These are phyloP conservation scores for Hypholoma sublateritium DNA, from an alignment of 768 basidiomycete species.

Conservation along the genomic window DNA sequence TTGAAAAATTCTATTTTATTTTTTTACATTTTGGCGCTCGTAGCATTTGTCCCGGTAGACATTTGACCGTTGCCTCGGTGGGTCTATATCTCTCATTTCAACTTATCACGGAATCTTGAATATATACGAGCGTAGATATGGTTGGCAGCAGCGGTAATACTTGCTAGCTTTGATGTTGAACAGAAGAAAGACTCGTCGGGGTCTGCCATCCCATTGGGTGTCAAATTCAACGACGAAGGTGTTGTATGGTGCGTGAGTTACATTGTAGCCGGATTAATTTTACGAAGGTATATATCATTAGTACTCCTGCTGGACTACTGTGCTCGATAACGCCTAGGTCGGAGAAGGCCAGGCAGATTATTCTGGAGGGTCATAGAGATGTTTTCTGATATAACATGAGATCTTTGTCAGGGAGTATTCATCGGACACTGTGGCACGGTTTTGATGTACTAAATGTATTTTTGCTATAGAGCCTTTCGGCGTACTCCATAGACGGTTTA, in stretches of 20 bases:
- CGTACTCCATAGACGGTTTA: no score
- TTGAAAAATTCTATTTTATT: no score
- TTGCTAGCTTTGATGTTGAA: not conserved
- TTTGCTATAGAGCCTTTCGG: no score
- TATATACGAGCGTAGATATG: not conserved
- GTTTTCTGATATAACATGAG: no score
- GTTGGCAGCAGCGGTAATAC: not conserved
- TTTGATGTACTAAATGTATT: no score
- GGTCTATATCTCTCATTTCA: not conserved
- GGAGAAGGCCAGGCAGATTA: not conserved
- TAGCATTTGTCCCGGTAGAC: slow-evolving; percentile 23
- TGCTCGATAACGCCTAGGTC: not conserved
- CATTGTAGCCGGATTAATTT: no score
- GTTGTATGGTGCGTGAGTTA: not conserved
- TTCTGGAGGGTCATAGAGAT: not conserved
- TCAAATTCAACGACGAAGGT: not conserved
- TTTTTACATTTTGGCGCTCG: no score
- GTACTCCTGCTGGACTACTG: not conserved
- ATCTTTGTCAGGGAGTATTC: no score
- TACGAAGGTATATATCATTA: not conserved
- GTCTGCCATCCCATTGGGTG: not conserved
- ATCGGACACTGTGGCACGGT: no score
- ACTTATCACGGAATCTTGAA: no score
- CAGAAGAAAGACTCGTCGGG: not conserved
- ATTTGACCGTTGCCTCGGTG: slow-evolving; percentile 17